Evolutionary conservation across 139 green algal genomes (phyloP), one percentile per base, ranked within the genome.

Genomic region (Astrephomene gubernaculifera): DNA sequence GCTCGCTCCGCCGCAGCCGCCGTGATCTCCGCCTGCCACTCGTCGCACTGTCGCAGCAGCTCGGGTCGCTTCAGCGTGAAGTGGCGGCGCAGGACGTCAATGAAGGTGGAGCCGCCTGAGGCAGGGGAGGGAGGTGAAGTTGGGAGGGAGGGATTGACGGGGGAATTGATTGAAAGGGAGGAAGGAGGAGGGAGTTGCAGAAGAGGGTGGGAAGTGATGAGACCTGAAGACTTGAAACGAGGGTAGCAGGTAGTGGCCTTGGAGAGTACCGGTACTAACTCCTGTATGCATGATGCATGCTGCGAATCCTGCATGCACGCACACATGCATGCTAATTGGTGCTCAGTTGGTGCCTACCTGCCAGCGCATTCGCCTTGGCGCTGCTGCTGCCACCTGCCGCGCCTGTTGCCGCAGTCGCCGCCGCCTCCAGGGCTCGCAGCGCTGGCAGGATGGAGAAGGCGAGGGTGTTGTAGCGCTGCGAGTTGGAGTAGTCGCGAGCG

Each of bases 401-500:
- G 49, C 12, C 49, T 12, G 49, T n/a, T n/a, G n/a, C n/a, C n/a
- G n/a, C n/a, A n/a, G n/a, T n/a, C n/a, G n/a, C n/a, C n/a, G n/a
- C n/a, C n/a, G n/a, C n/a, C n/a, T 57, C 12, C 49, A 57, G 12
- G 17, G 8, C 64, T 43, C 61, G 31, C 17, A 85, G 63, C 63
- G 79, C 79, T 1, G 79, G 79, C 64, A 85, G 79, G 31, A 85
- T 75, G 45, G 79, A 39, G 79, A 72, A 71, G 27, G 79, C 79
- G 21, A 85, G 44, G 21, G 79, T 85, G 79, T 85, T 74, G 61
- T 85, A 85, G 35, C 79, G 79, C 79, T 76, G 79, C 6, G 2
- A 29, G 61, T 57, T 41, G n/a, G n/a, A 27, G 60, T 84, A 84
- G 61, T 64, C 61, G 43, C 9, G 24, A 61, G 49, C 43, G 0